A percentile compares a stretch with the other conserved stretches of the same genome.
Evolutionary conservation across 345 rosid genomes (phyloP).

Genomic region (Passiflora organensis): DNA sequence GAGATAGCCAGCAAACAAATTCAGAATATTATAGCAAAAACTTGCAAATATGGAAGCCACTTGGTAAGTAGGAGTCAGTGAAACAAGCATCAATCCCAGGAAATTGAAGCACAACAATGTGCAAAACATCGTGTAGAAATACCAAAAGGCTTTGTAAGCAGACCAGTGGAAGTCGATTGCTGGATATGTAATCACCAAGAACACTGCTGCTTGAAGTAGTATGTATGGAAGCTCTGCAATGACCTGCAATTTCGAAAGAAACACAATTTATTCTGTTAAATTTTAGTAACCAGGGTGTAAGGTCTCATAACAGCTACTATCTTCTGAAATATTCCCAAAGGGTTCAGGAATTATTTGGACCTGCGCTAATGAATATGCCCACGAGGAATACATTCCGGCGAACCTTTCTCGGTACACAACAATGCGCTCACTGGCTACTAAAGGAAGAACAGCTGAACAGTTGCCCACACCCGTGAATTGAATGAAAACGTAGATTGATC

Average conservation of each 20-base stretch:
- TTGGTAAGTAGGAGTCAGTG: slow-evolving; percentile 35
- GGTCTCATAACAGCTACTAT: not conserved
- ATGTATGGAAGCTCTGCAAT: slow-evolving; percentile 40
- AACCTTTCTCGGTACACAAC: slow-evolving; percentile 58
- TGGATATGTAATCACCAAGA: slow-evolving; percentile 37
- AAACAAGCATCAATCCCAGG: slow-evolving; percentile 45
- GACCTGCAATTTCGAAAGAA: slow-evolving; percentile 19
- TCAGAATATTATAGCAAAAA: slow-evolving; percentile 26
- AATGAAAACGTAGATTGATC: slow-evolving; percentile 37
- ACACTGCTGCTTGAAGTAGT: slow-evolving; percentile 31
- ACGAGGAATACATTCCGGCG: slow-evolving; percentile 53
- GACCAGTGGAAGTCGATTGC: slow-evolving; percentile 32
- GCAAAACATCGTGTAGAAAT: slow-evolving; percentile 38
- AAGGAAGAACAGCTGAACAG: slow-evolving; percentile 40
- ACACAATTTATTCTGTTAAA: not conserved
- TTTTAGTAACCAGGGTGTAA: too few relatives aligned
- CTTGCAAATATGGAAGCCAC: slow-evolving; percentile 31
- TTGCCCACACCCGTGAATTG: slow-evolving; percentile 35
- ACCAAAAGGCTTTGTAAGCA: slow-evolving; percentile 39
- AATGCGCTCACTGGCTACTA: slow-evolving; percentile 39
- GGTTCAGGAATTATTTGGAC: slow-evolving; percentile 23
- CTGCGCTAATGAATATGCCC: slow-evolving; percentile 60
- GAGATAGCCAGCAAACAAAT: slow-evolving; percentile 40
- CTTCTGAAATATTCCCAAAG: not conserved
- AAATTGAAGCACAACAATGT: slow-evolving; percentile 37